A percentile compares a stretch with the other conserved stretches of the same genome.
phyloP scores from a whole-genome alignment of 805 yeast species.

The Brettanomyces anomalus region DNA sequence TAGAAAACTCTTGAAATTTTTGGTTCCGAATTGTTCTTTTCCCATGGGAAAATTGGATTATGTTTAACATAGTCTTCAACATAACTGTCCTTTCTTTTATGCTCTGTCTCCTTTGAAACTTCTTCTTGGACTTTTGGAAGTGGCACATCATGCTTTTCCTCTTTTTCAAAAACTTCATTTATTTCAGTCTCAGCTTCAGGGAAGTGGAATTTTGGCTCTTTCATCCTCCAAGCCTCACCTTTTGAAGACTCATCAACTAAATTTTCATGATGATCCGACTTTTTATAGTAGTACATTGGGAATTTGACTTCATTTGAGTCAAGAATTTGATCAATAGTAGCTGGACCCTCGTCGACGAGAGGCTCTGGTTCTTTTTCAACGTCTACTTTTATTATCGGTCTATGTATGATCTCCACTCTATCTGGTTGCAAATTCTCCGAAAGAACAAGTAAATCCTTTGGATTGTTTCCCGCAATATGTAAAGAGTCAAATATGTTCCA shows the following conservation, averaged over 20 bases:
- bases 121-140: neutral
- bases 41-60: conserved; percentile 32
- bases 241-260: conserved; percentile 11
- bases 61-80: conserved; percentile 16
- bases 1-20: conserved; percentile 14
- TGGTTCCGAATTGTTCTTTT: conserved; percentile 5
- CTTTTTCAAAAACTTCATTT: neutral
- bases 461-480: conserved; percentile 9
- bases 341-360: neutral
- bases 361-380: neutral
- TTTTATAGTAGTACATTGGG: conserved; percentile 19
- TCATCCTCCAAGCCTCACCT: conserved; percentile 27
- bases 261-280: neutral
- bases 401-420: neutral
- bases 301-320: conserved; percentile 4
- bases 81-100: neutral
- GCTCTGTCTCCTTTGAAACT: neutral
- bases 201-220: conserved; percentile 17
- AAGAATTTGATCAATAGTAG: neutral
- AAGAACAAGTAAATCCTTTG: conserved; percentile 12
- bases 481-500: conserved; percentile 19
- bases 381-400: too few relatives aligned
- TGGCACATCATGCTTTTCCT: neutral
- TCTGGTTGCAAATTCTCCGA: conserved; percentile 16
- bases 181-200: conserved; percentile 1